Percentiles rank a stretch among this genome's conserved stretches.
Evolutionary conservation across 2,329 filamentous ascomycete genomes (phyloP).

Genomic region (Pseudogymnoascus destructans): DNA sequence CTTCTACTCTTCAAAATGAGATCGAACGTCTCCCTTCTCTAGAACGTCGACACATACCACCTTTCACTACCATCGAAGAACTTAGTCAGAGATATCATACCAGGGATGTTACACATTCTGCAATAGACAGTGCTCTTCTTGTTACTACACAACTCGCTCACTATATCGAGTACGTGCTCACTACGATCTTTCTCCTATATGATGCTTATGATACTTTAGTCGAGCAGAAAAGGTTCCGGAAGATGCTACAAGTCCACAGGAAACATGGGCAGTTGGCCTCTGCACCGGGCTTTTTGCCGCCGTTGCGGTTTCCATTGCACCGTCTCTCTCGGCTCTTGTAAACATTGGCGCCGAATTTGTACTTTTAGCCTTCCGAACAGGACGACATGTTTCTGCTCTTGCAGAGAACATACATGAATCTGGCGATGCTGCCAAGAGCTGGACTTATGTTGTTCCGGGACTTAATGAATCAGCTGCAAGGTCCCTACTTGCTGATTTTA

Average conservation of each 20-base stretch:
- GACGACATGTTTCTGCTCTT: conserved; percentile 40
- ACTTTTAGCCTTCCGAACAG: conserved; percentile 52
- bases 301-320: conserved; percentile 50
- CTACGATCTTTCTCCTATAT: background rate
- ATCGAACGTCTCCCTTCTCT: conserved; percentile 42
- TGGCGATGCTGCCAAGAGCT: conserved; percentile 39
- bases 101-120: conserved; percentile 43
- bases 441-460: conserved; percentile 53
- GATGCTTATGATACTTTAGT: conserved; percentile 23
- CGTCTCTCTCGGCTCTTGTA: conserved; percentile 47
- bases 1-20: conserved; percentile 46
- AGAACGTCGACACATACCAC: conserved; percentile 45
- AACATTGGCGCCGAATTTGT: conserved; percentile 50
- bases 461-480: conserved; percentile 38
- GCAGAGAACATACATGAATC: conserved; percentile 28
- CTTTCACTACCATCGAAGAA: conserved; percentile 49
- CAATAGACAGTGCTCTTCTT: conserved; percentile 51
- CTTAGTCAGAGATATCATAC: conserved; percentile 51
- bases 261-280: conserved; percentile 47
- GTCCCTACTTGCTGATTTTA: conserved; percentile 42
- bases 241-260: conserved; percentile 36
- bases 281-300: conserved; percentile 60
- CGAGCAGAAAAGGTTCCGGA: conserved; percentile 41
- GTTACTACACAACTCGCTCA: conserved; percentile 53
- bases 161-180: conserved; percentile 48